Evolutionary conservation across 2,329 filamentous ascomycete species (phyloP).

Genomic region (Hawksworthiomyces lignivorus): DNA sequence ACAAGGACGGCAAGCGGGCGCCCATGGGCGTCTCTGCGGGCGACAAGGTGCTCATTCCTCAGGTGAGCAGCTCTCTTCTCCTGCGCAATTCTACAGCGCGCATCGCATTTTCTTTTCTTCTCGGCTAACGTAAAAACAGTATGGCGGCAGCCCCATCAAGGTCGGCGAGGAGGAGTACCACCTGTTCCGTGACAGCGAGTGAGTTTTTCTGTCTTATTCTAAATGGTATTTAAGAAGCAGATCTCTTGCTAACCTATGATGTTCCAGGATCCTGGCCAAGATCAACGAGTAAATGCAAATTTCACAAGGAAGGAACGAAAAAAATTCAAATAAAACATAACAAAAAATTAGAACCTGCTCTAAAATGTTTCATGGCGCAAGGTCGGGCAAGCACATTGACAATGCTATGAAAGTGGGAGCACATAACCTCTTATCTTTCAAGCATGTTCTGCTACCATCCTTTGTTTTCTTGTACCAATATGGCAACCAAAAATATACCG

Average conservation of each 20-base stretch:
- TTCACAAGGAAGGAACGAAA: conserved; percentile 13
- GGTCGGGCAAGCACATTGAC: too few species aligned
- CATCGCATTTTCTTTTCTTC: conserved; percentile 3
- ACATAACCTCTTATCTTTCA: too few species aligned
- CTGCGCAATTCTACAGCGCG: too few species aligned
- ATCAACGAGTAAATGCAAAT: conserved; percentile 76
- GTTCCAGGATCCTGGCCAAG: conserved; percentile 82
- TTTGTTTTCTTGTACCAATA: background rate
- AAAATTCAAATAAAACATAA: conserved; percentile 11
- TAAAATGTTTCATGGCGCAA: too few species aligned
- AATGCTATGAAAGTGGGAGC: too few species aligned
- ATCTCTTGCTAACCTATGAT: background rate
- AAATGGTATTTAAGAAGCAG: too few species aligned
- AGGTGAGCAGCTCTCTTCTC: conserved; percentile 50
- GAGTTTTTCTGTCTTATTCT: too few species aligned
- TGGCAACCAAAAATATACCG: background rate
- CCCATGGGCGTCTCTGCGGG: conserved; percentile 74
- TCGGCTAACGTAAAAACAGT: conserved; percentile 42
- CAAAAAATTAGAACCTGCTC: too few species aligned
- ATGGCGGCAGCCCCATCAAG: conserved; percentile 90
- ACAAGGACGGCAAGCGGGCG: conserved; percentile 84
- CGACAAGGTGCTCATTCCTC: conserved; percentile 92
- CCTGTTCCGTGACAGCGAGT: conserved; percentile 97
- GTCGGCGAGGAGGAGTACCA: conserved; percentile 95
- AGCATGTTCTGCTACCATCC: too few species aligned